phyloP scores from a whole-genome alignment of 331 rosid species.

The Saraca asoca region DNA sequence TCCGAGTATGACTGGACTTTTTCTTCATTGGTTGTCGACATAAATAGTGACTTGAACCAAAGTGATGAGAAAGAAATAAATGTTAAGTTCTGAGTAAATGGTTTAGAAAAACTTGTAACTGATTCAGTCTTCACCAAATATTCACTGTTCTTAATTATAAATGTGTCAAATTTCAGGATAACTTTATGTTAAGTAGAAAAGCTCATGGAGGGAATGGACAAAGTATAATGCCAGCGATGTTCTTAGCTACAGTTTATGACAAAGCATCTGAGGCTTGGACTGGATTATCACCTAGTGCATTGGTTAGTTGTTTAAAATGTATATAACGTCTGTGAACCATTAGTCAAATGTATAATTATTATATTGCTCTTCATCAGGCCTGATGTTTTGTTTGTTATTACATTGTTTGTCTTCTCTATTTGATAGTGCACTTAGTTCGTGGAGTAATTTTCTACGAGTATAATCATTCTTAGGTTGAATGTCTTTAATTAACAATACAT shows the following conservation, averaged over 20 bases:
- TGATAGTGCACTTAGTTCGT: conserved; percentile 13
- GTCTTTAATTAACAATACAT: background rate
- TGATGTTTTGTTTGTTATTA: conserved; percentile 14
- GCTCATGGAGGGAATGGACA: conserved; percentile 51
- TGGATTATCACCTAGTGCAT: conserved; percentile 59
- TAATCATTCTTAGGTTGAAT: conserved; percentile 15
- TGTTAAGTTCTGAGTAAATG: conserved; percentile 52
- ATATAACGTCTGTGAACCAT: conserved; percentile 14
- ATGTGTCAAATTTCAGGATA: conserved; percentile 55
- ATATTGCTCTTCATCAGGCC: background rate
- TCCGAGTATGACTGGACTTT: conserved; percentile 86
- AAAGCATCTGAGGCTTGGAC: conserved; percentile 92
- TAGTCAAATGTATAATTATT: background rate
- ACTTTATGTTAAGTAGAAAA: conserved; percentile 67
- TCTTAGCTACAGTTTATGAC: conserved; percentile 79
- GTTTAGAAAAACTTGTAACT: conserved; percentile 12
- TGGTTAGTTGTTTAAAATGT: conserved; percentile 52
- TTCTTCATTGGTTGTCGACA: conserved; percentile 80
- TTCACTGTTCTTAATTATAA: conserved; percentile 26
- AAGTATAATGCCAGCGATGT: conserved; percentile 59
- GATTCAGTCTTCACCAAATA: conserved; percentile 24
- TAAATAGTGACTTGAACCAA: conserved; percentile 59
- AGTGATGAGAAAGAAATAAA: conserved; percentile 69
- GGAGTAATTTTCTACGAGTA: conserved; percentile 22
- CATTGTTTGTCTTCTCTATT: conserved; percentile 7